phyloP scores from a whole-genome alignment of 805 yeast genomes.

The Nakazawaea ishiwadae region DNA sequence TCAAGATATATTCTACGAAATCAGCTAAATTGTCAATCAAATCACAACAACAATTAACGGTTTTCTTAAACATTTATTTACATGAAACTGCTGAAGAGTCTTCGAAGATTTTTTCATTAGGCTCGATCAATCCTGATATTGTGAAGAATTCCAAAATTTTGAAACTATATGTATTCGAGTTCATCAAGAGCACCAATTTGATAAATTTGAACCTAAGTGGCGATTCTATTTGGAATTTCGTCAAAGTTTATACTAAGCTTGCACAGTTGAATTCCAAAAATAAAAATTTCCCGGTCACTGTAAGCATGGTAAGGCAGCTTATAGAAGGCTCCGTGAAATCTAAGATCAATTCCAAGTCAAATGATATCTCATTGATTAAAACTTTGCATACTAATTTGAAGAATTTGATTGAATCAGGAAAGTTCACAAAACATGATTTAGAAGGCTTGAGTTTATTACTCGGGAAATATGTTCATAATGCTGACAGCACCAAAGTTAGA shows the following conservation, averaged over 20 bases:
- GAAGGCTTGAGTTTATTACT: slow-evolving; percentile 40
- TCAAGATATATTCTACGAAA: slow-evolving; percentile 25
- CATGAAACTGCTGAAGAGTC: slow-evolving; percentile 59
- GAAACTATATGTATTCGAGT: slow-evolving; percentile 44
- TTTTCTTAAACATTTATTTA: slow-evolving; percentile 53
- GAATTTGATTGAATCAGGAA: slow-evolving; percentile 39
- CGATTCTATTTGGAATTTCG: slow-evolving; percentile 61
- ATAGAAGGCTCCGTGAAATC: slow-evolving; percentile 52
- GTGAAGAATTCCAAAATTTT: slow-evolving; percentile 43
- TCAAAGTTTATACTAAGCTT: slow-evolving; percentile 43
- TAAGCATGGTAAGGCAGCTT: slow-evolving; percentile 41
- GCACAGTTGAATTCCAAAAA: slow-evolving; percentile 22
- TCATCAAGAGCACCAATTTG: slow-evolving; percentile 48
- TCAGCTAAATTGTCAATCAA: slow-evolving; percentile 39
- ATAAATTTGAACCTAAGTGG: slow-evolving; percentile 55
- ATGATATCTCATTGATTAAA: slow-evolving; percentile 39
- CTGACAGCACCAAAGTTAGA: slow-evolving; percentile 16
- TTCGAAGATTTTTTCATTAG: slow-evolving; percentile 59
- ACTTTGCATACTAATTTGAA: slow-evolving; percentile 50
- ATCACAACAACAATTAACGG: slow-evolving; percentile 53
- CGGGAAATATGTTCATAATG: slow-evolving; percentile 24
- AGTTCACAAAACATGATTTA: slow-evolving; percentile 42
- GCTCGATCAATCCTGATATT: slow-evolving; percentile 70
- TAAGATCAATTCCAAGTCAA: slow-evolving; percentile 42
- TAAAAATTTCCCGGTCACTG: slow-evolving; percentile 26